Base-by-base conservation (phyloP, 2,329 filamentous ascomycete species). In the Chaetoscypha palmicola region DNA sequence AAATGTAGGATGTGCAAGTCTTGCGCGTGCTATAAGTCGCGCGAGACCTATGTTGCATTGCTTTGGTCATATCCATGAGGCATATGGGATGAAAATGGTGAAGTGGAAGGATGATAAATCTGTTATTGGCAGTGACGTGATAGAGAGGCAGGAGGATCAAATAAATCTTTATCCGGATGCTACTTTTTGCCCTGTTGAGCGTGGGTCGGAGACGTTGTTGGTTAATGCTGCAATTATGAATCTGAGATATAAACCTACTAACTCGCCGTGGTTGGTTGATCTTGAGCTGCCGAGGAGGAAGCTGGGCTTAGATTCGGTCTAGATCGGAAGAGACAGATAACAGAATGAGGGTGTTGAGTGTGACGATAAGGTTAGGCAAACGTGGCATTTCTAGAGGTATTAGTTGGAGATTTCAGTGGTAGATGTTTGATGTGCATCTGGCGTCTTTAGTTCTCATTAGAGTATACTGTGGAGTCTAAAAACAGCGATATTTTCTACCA, bases 31-130 rank as follows among this genome's bases (percentile, higher is more conserved):
- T 0, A 62, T 73, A 1, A 60, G 65, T 41, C 65, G 75, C 4
- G 70, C 68, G 8, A 65, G 64, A 39, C 79, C 79, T 0, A 58
- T 62, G 2, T 39, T 82, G n/a, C 74, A 81, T 56, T 74, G 74
- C 49, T 83, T 80, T 55, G 77, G 78, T 0, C 77, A 81, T 61
- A 79, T 81, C 14, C 76, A 80, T 54, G 73, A 76, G 54, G 73
- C 64, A 0, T 69, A 70, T 60, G 73, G 72, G 57, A 70, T 67
- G 0, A 72, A 70, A 41, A 47, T 75, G 2, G 68, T 77, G 0
- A 62, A 63, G 1, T 83, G 78, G 79, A 62, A 67, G 2, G 24
- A 49, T 63, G 17, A 52, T 44, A 30, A 47, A 23, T 44, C 49
- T 9, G 19, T 34, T 5, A 34, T 45, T 19, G 49, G 47, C 20